Evolutionary conservation across 1,284 basidiomycete genomes (phyloP), one percentile per base, ranked within the genome.

Genomic region (Lignosus rhinocerotis): DNA sequence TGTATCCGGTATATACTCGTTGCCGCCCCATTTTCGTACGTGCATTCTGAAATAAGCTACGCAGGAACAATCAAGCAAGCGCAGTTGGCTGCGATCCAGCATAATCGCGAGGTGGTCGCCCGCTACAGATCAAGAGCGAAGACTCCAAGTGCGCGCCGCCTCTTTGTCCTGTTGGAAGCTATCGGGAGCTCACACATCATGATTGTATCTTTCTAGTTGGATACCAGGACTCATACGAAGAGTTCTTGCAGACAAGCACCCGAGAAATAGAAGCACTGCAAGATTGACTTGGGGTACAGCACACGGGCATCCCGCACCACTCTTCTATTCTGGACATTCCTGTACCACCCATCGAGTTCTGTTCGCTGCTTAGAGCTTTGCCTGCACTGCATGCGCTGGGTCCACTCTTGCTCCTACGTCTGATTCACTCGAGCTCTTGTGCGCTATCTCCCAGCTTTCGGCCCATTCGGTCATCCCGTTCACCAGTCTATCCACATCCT

Each of bases 61-160:
- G 16, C 59, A 92, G 90, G 90, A 0, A 93, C 90, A 0, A 87
- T 92, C 46, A 92, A 88, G 70, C 89, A 93, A 49, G 83, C 82
- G 0, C 91, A 93, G 64, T 71, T 89, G 0, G 86, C 87, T 11
- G 88, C 90, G 1, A 87, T 92, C 43, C 73, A 79, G 42, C 85
- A 92, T 64, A 90, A 92, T 65, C 76, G 87, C 42, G 79, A 83
- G 51, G 77, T 89, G 5, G 77, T 92, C 41, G 90, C 88, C 6
- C 76, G 83, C 17, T 84, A 83, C 68, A 73, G 86, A 39, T 81
- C 83, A 6, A 70, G 74, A 10, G 77, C 82, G 0, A 80, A 83
- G 50, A 80, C 74, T 2, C 76, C 84, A 60, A 76, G 86, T 86
- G 46, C 59, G 77, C 43, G 9, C 30, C 53, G 16, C 25, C 6